These are phyloP conservation scores for Salix brachista DNA, from an alignment of 345 rosid genomes.

Conservation along the genomic window DNA sequence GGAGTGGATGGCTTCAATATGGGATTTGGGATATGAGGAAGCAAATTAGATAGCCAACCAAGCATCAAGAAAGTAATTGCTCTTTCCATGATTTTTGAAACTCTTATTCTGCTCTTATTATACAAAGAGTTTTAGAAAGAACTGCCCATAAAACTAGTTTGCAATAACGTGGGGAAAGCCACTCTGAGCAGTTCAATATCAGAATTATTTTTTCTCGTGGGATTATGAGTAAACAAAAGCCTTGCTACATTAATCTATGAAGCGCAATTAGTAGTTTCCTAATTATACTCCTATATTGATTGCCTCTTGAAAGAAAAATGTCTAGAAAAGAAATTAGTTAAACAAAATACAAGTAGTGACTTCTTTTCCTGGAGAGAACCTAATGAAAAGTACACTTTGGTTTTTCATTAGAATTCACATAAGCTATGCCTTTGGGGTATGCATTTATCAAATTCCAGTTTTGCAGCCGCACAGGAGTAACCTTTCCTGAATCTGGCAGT, in stretches of 20 bases:
- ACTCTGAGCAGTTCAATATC: not conserved
- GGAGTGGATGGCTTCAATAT: constrained; percentile 25
- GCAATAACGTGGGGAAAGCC: not conserved
- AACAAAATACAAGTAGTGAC: not conserved
- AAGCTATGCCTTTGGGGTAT: constrained; percentile 66
- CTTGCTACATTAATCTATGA: not conserved
- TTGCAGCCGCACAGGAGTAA: constrained; percentile 49
- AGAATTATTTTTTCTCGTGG: not conserved
- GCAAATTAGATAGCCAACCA: not conserved
- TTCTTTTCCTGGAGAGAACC: not conserved
- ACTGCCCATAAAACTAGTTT: not conserved
- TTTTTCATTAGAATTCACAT: constrained; percentile 32
- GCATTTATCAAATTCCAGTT: constrained; percentile 46
- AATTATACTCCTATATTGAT: not conserved
- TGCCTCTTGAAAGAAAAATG: not conserved
- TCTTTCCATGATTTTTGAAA: not conserved
- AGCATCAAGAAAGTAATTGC: not conserved
- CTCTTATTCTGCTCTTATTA: not conserved
- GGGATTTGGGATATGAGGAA: constrained; percentile 34
- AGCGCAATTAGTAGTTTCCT: not conserved
- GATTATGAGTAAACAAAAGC: not conserved
- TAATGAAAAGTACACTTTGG: constrained; percentile 13
- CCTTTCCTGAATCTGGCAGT: constrained; percentile 62
- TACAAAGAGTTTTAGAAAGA: not conserved
- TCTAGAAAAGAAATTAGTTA: not conserved